Evolutionary conservation across 2,329 filamentous ascomycete genomes (phyloP), one percentile per base, ranked within the genome.

Genomic region (Fusarium drepaniforme): DNA sequence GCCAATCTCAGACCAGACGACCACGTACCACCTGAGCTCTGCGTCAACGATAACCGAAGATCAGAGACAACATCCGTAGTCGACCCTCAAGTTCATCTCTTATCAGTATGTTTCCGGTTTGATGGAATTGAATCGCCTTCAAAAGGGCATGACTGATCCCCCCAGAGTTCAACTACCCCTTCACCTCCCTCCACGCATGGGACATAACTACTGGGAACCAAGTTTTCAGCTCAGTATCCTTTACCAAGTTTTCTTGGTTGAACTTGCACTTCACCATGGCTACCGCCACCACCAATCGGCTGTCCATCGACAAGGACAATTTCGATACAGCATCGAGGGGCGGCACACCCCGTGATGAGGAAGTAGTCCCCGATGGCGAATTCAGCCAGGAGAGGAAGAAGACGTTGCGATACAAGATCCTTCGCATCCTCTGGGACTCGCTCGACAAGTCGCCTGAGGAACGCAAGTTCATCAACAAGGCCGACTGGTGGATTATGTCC

Each of bases 401-500:
- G 30, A 35, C 56, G 9, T 16, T 59, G 28, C 56, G 56, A n/a
- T 30, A 59, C 35, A 59, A 37, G 56, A 59, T 59, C 33, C 56
- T 59, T 23, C 30, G 56, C 5, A 9, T 59, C 18, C 18, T 83
- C 3, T 82, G 81, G 81, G 81, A 82, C 63, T 76, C 79, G 1
- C 73, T 81, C 33, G 81, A 82, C 71, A 83, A 82, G 69, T 64
- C 79, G 3, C 80, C 80, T 0, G 79, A 79, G 56, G 82, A 83
- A 67, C 76, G 82, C 9, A 74, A 73, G 15, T 78, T 83, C 40
- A 72, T 84, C 12, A 68, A 72, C 25, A 83, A 83, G 67, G 72
- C 83, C 8, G 82, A 84, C 56, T 80, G 78, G 71, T 82, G 77
- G 73, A 80, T 84, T 28, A 67, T 84, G 51, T 80, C 76, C 5